Evolutionary conservation across 164 flowering plant species (phyloP).

Genomic region (Macadamia tetraphylla): DNA sequence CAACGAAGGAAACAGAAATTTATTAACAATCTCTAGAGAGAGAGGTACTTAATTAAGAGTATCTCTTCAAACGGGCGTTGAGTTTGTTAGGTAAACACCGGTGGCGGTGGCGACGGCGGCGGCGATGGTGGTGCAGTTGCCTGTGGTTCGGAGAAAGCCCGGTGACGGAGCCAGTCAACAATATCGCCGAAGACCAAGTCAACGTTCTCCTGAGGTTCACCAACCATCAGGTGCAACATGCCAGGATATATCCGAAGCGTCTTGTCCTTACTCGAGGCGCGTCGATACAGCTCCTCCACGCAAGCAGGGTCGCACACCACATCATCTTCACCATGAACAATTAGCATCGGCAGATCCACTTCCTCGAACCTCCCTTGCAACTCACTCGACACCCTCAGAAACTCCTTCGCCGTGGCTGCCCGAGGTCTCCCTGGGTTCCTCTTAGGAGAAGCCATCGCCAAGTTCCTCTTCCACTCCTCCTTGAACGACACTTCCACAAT

Average conservation of each 20-base stretch:
- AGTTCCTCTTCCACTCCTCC: conserved; percentile 76
- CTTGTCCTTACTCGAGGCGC: conserved; percentile 72
- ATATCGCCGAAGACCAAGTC: conserved; percentile 74
- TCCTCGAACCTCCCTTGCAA: conserved; percentile 62
- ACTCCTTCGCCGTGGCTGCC: conserved; percentile 81
- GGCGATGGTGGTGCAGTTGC: too few relatives aligned
- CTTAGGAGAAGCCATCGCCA: conserved; percentile 64
- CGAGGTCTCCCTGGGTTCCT: conserved; percentile 52
- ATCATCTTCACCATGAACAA: conserved; percentile 78
- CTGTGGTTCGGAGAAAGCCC: conserved; percentile 22
- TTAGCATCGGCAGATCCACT: conserved; percentile 58
- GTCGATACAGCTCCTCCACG: conserved; percentile 60
- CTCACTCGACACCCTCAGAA: conserved; percentile 68
- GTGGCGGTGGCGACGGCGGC: too few relatives aligned
- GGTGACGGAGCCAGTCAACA: conserved; percentile 54
- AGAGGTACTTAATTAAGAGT: too few relatives aligned
- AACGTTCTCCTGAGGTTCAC: conserved; percentile 74
- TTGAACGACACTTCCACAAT: conserved; percentile 73
- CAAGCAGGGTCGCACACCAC: conserved; percentile 81
- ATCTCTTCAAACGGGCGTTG: too few relatives aligned
- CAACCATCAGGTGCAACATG: conserved; percentile 90
- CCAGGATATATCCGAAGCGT: conserved; percentile 66
- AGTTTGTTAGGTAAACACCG: too few relatives aligned
- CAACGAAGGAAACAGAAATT: too few relatives aligned
- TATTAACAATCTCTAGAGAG: too few relatives aligned